Evolutionary conservation across 148 eudicot species (phyloP), one percentile per base, ranked within the genome.

Genomic region (Vaccinium darrowii): DNA sequence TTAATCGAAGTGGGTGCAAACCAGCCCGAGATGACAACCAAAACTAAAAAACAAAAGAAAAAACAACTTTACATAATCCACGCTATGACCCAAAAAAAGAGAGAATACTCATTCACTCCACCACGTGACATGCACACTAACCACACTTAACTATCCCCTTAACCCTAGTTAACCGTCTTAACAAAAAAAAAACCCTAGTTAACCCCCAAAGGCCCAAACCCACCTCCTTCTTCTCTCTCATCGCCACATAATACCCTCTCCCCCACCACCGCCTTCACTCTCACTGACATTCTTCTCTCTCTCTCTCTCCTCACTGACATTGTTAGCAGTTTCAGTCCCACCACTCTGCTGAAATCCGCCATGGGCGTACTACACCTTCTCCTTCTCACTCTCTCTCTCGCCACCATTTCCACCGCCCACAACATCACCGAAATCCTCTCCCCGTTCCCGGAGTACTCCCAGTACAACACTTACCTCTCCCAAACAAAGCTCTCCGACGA

Each of bases 401-500:
- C 65, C 86, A 0, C 76, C 86, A 23, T 53, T 67, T 30, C 83
- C 73, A 23, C 71, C 60, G 91, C 91, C 7, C 92, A 91, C 91
- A 95, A 95, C 91, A 93, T 95, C 81, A 94, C 98, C 54, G 87
- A 88, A 1, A 90, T 95, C 36, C 91, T 95, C 51, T 73, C 90
- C 16, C 33, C 56, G 6, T 87, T 84, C 74, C 93, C 98, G 0
- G 89, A 92, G 53, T 88, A 92, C 86, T 77, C 85, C 82, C 83
- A 81, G 2, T 95, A 90, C 89, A 92, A 89, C 88, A 78, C 49
- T 67, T 90, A 89, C 87, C 92, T 95, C 36, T 51, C 94, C 65
- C 88, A 86, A 51, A 95, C 98, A 0, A 92, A 89, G 39, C 98
- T 94, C 87, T 91, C 88, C 82, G 95, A 93, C 84, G 98, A 95